phyloP scores from a whole-genome alignment of 2,329 filamentous ascomycete genomes.

The Teratosphaeria gauchensis region DNA sequence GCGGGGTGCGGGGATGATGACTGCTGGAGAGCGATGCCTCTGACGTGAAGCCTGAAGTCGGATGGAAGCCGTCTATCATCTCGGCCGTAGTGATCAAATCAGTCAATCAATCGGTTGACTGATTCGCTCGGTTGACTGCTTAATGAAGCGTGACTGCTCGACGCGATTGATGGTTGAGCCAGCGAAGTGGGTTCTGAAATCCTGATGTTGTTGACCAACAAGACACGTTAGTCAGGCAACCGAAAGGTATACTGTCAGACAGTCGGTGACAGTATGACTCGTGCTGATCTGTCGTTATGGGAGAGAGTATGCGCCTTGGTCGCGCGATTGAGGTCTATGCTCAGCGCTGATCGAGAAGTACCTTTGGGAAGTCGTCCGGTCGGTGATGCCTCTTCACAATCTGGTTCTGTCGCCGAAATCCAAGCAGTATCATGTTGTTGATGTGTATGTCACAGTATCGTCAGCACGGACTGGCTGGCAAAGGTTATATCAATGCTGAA shows the following conservation, averaged over 20 bases:
- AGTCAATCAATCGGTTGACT: too few species aligned
- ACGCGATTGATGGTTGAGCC: too few species aligned
- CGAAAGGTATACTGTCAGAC: not conserved
- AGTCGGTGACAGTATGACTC: not conserved
- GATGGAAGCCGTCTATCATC: constrained; percentile 13
- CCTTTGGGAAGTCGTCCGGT: constrained; percentile 10
- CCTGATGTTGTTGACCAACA: too few species aligned
- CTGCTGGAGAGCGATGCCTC: constrained; percentile 1
- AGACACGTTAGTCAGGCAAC: too few species aligned
- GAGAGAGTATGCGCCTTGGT: not conserved
- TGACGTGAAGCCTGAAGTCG: constrained; percentile 14
- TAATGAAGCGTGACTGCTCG: too few species aligned
- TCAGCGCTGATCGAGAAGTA: constrained; percentile 15
- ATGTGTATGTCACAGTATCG: not conserved
- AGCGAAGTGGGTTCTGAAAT: too few species aligned
- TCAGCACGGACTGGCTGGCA: not conserved
- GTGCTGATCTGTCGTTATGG: not conserved
- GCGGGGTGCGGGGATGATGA: constrained; percentile 17
- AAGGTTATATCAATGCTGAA: not conserved
- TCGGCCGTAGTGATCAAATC: not conserved
- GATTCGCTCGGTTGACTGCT: too few species aligned
- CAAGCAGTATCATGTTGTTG: constrained; percentile 22
- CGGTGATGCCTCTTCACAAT: constrained; percentile 23
- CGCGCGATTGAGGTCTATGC: not conserved
- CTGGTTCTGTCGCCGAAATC: constrained; percentile 16